These are phyloP conservation scores for Trifolium subterraneum DNA, from an alignment of 306 rosid genomes.

Conservation along the genomic window DNA sequence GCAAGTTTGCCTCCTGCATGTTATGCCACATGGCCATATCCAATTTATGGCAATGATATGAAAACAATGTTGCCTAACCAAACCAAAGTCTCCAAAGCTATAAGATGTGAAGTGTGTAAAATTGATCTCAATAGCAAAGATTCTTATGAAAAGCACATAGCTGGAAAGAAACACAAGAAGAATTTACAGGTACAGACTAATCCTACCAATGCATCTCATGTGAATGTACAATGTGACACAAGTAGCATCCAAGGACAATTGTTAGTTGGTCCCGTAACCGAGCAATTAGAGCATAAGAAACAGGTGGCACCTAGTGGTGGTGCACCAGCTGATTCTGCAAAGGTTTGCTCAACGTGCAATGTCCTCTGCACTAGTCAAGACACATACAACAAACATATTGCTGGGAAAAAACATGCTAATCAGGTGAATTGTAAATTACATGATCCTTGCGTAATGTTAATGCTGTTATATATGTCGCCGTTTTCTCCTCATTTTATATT, in stretches of 20 bases:
- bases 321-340: conserved; percentile 48
- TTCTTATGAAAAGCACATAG: conserved; percentile 53
- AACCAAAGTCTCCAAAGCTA: conserved; percentile 39
- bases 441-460: conserved; percentile 27
- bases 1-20: conserved; percentile 47
- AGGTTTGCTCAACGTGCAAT: conserved; percentile 61
- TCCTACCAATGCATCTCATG: conserved; percentile 38
- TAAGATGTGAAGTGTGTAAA: conserved; percentile 58
- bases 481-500: conserved; percentile 11
- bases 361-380: conserved; percentile 64
- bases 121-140: conserved; percentile 53
- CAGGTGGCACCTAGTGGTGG: conserved; percentile 48
- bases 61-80: conserved; percentile 37
- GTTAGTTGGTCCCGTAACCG: conserved; percentile 35
- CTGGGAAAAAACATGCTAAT: conserved; percentile 66
- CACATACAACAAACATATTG: conserved; percentile 57
- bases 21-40: conserved; percentile 44
- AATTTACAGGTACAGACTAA: conserved; percentile 49
- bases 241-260: conserved; percentile 20
- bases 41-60: conserved; percentile 32
- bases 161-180: conserved; percentile 56
- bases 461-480: neutral
- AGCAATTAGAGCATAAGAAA: conserved; percentile 52
- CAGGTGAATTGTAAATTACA: conserved; percentile 56
- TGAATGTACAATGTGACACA: conserved; percentile 38